Evolutionary conservation across 768 basidiomycete species (phyloP).

Genomic region (Tricholoma matsutake): DNA sequence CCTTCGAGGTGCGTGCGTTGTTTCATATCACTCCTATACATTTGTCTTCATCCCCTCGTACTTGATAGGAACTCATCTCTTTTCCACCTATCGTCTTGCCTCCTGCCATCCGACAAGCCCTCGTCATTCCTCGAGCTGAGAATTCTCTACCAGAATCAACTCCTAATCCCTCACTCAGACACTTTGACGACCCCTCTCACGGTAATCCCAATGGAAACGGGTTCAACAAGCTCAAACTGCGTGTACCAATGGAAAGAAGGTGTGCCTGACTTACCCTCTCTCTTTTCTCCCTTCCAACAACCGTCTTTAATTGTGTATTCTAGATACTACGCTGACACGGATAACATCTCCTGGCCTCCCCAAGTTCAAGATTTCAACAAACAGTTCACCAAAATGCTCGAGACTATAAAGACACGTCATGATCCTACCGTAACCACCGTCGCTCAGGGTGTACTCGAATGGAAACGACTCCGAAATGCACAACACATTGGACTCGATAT

Average conservation of each 20-base stretch:
- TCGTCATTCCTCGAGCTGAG: constrained; percentile 47
- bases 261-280: constrained; percentile 30
- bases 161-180: constrained; percentile 69
- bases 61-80: constrained; percentile 75
- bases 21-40: constrained; percentile 7
- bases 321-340: constrained; percentile 85
- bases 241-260: constrained; percentile 86
- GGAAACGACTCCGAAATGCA: constrained; percentile 76
- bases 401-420: constrained; percentile 89
- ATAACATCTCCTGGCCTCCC: constrained; percentile 77
- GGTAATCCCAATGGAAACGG: constrained; percentile 35
- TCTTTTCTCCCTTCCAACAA: constrained; percentile 4
- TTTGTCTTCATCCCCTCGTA: not conserved
- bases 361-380: constrained; percentile 93
- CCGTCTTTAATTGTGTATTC: constrained; percentile 3
- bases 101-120: constrained; percentile 61
- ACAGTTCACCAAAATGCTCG: constrained; percentile 82
- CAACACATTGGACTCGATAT: constrained; percentile 80
- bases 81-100: constrained; percentile 81
- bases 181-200: constrained; percentile 4
- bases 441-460: constrained; percentile 94
- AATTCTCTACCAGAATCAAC: constrained; percentile 63
- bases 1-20: constrained; percentile 75
- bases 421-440: constrained; percentile 98
- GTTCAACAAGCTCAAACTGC: constrained; percentile 58